Base-by-base conservation (phyloP, 495 filamentous ascomycete species). In the Geopyxis carbonaria region DNA sequence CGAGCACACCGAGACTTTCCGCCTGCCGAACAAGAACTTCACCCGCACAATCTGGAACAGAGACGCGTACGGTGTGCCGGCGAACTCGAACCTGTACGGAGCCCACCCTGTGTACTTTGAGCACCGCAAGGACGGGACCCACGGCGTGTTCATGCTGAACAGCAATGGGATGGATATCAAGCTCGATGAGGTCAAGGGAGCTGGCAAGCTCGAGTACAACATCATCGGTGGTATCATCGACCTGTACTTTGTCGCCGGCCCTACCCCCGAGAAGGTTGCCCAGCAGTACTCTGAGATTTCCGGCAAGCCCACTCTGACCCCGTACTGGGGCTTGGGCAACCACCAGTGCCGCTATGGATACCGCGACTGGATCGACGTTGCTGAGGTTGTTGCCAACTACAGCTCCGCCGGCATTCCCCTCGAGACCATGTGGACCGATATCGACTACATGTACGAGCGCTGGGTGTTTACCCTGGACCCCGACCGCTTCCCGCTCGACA, bases 351-450 rank as follows among this genome's bases (percentile, higher is more conserved):
- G 77, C 45, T 89, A 85, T 45, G 82, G 82, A 21, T 85, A 84
- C 52, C 66, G 61, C 22, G 80, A 87, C 60, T 69, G 74, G 34
- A 86, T 69, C 44, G 73, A 80, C 24, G 70, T 89, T 21, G 80
- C 80, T 18, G 82, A 82, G 48, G 79, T 76, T 1, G 72, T 89
- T 16, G 69, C 73, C 34, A 91, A 89, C 56, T 89, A 91, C 60
- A 76, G 69, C 41, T 53, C 62, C 22, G 80, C 82, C 8, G 58
- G 59, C 5, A 91, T 91, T 44, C 83, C 83, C 0, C 61, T 93
- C 5, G 82, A 93, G 57, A 84, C 78, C 0, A 81, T 85, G 73
- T 91, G 83, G 82, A 87, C 77, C 3, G 80, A 87, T 50, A 87
- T 87, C 34, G 73, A 84, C 50, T 83, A 86, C 55, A 82, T 84